These are phyloP conservation scores for Coprinopsis marcescibilis DNA, from an alignment of 768 basidiomycete genomes.

Conservation along the genomic window DNA sequence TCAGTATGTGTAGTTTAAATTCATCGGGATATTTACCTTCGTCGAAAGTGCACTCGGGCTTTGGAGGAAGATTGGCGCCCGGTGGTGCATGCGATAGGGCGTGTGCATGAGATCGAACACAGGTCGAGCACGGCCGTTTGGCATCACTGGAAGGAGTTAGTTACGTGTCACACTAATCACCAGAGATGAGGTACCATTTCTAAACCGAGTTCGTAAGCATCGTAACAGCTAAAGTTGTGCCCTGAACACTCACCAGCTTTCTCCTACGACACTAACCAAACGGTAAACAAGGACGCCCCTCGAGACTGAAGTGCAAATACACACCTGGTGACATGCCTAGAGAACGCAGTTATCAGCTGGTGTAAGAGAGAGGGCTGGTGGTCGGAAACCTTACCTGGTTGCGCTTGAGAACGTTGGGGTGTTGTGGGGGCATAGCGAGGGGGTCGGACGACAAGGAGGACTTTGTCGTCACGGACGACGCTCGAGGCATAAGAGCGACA, in stretches of 20 bases:
- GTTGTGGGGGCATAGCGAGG: conserved; percentile 20
- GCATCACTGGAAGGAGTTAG: conserved; percentile 48
- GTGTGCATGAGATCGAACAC: conserved; percentile 69
- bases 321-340: conserved; percentile 52
- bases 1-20: neutral
- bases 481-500: conserved; percentile 2
- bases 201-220: conserved; percentile 19
- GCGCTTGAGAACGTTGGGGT: conserved; percentile 46
- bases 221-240: neutral
- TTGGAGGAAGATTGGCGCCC: conserved; percentile 45
- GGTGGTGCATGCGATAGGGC: conserved; percentile 56
- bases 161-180: conserved; percentile 4
- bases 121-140: conserved; percentile 72
- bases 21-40: conserved; percentile 30
- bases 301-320: conserved; percentile 13
- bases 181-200: conserved; percentile 50
- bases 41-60: conserved; percentile 73
- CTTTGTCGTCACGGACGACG: conserved; percentile 2
- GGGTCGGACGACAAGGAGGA: conserved; percentile 20
- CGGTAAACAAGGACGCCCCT: conserved; percentile 20
- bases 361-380: conserved; percentile 2
- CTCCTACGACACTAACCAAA: conserved; percentile 60
- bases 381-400: conserved; percentile 39
- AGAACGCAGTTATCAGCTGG: conserved; percentile 5
- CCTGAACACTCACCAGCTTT: conserved; percentile 51